Base-by-base conservation (phyloP, 495 filamentous ascomycete genomes). In the Glarea lozoyensis region DNA sequence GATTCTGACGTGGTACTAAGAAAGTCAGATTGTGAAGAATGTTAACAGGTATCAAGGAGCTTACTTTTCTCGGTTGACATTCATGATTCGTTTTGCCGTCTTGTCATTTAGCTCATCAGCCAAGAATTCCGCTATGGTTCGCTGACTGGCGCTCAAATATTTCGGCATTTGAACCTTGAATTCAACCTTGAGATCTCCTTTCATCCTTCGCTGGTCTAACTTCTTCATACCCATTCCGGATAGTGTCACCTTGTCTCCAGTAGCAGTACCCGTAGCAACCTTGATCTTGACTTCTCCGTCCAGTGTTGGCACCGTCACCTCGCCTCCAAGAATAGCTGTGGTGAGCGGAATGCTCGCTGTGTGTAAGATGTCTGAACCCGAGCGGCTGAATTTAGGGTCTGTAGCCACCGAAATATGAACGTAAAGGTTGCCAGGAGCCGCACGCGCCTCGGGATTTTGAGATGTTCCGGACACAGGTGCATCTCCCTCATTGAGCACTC, bases 161-260 rank as follows among this genome's bases (percentile, higher is more conserved):
- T 93, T 96, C 10, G 92, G 92, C 86, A 96, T 94, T 21, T 75
- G 60, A 11, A 98, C 85, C 66, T 88, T 90, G 69, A 93, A 97
- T 60, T 97, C 93, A 6, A 98, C 87, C 53, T 76, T 81, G 21
- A 97, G 63, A 52, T 98, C 93, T 55, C 88, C 88, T 45, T 64
- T 64, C 24, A 63, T 70, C 37, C 73, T 70, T 25, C 69, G 66
- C 3, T 57, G 60, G 33, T 65, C 61, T 24, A 97, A 64, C 54
- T 81, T 84, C 62, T 82, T 85, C 92, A 98, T 96, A 25, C 92
- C 92, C 78, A 83, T 86, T 10, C 89, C 88, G 1, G 76, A 60
- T 23, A 97, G 66, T 0, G 86, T 90, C 53, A 94, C 79, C 55
- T 79, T 84, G 53, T 98, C 92, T 35, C 92, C 92, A 2, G 92